Base-by-base conservation (phyloP, 2,329 filamentous ascomycete species). In the Aspergillus vadensis region DNA sequence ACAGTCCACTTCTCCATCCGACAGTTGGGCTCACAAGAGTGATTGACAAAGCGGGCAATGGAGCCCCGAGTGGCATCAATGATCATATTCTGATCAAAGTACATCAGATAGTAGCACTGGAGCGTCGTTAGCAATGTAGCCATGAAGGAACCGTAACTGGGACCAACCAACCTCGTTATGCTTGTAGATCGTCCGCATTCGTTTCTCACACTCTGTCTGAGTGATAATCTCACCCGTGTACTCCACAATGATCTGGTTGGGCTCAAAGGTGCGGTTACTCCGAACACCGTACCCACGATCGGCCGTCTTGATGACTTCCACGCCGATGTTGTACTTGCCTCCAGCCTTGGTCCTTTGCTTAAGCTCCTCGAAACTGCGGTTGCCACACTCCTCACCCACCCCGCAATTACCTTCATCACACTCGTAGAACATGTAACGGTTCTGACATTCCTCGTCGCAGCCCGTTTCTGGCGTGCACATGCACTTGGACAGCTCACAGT, bases 1-100 rank as follows among this genome's bases (percentile, higher is more conserved):
- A 99, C 95, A 63, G 93, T 94, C 92, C 92, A 97, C 76, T 97
- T 98, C 71, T 96, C 92, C 93, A 99, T 98, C 64, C 90, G 87
- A 78, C 94, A 98, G 74, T 99, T 99, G 2, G 95, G 95, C 59
- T 91, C 89, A 78, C 95, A 99, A 17, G 92, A 97, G 76, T 99
- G 95, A 74, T 99, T 99, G 74, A 99, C 93, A 76, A 99, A 99
- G 58, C 95, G 90, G 70, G 95, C 94, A 77, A 98, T 96, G 66
- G 91, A 96, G 70, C 95, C 95, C 58, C 91, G 92, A 27, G 93
- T 97, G 36, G 94, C 95, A 79, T 99, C 95, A 66, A 99, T 96
- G 70, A 98, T 96, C 88, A 98, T 95, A 76, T 96, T 95, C 76
- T 97, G 92, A 73, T 98, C 93, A 74, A 98, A 97, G 58, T 92